Evolutionary conservation across 805 yeast species (phyloP).

Genomic region (Candida jianshihensis): DNA sequence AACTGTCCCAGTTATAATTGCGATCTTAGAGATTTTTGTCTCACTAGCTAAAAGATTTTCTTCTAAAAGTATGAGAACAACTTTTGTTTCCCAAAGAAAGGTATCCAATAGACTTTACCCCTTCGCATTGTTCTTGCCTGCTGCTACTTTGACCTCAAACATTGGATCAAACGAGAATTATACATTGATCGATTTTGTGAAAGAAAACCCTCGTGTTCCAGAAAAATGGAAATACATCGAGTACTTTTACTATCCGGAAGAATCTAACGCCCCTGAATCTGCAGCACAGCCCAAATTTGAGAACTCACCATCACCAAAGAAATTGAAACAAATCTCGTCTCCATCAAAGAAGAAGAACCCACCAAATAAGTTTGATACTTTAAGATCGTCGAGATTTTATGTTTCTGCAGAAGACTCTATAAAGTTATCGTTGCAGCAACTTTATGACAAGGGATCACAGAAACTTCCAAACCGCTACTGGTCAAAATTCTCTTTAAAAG

Average conservation of each 20-base stretch:
- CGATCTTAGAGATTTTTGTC: constrained; percentile 54
- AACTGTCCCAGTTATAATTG: constrained; percentile 49
- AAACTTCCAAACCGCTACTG: constrained; percentile 56
- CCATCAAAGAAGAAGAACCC: constrained; percentile 18
- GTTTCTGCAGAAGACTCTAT: constrained; percentile 52
- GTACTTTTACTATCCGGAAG: constrained; percentile 40
- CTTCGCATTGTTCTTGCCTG: constrained; percentile 51
- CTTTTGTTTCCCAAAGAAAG: constrained; percentile 18
- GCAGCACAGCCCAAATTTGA: background rate
- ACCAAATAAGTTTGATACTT: constrained; percentile 15
- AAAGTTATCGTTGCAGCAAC: constrained; percentile 49
- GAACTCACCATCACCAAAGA: constrained; percentile 13
- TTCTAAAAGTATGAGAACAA: constrained; percentile 25
- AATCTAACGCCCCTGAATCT: constrained; percentile 4
- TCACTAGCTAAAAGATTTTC: constrained; percentile 56
- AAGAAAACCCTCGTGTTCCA: constrained; percentile 40
- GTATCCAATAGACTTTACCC: constrained; percentile 26
- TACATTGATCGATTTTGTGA: constrained; percentile 40
- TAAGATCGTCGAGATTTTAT: constrained; percentile 43
- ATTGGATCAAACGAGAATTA: constrained; percentile 31
- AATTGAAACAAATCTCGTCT: constrained; percentile 8
- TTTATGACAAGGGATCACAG: constrained; percentile 53
- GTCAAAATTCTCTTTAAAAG: constrained; percentile 55
- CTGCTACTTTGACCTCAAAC: constrained; percentile 28
- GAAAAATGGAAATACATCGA: constrained; percentile 48